phyloP scores from a whole-genome alignment of 495 filamentous ascomycete genomes.

The Amphirosellinia nigrospora region DNA sequence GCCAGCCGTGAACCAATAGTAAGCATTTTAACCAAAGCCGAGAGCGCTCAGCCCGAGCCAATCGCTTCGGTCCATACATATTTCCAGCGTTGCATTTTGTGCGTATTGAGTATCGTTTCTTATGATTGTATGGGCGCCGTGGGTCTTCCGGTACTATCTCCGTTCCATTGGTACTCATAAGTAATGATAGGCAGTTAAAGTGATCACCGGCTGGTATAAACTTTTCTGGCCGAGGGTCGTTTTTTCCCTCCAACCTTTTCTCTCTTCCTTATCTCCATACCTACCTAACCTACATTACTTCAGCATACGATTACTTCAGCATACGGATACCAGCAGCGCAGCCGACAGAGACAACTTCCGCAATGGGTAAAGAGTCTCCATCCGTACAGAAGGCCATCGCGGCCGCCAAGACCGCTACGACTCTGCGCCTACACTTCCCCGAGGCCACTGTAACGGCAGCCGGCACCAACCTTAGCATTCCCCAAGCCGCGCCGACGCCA shows the following conservation, averaged over 20 bases:
- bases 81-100: neutral
- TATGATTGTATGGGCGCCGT: neutral
- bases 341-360: neutral
- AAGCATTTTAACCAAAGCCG: conserved; percentile 2
- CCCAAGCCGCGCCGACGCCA: conserved; percentile 24
- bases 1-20: neutral
- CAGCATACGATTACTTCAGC: neutral
- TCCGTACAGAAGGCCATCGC: conserved; percentile 29
- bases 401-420: conserved; percentile 13
- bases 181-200: neutral
- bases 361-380: conserved; percentile 32
- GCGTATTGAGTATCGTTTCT: too few species aligned
- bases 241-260: neutral
- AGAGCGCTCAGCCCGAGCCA: conserved; percentile 1
- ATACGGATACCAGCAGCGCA: neutral
- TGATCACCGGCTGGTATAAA: neutral
- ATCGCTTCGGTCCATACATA: conserved; percentile 3
- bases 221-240: neutral
- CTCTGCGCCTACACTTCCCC: conserved; percentile 40
- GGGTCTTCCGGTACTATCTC: conserved; percentile 8
- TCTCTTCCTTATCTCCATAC: neutral
- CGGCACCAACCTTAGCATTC: conserved; percentile 28
- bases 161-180: neutral
- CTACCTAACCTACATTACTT: neutral
- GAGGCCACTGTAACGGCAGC: conserved; percentile 26